phyloP scores from a whole-genome alignment of 2,329 filamentous ascomycete genomes.

The Stemphylium vesicarium region DNA sequence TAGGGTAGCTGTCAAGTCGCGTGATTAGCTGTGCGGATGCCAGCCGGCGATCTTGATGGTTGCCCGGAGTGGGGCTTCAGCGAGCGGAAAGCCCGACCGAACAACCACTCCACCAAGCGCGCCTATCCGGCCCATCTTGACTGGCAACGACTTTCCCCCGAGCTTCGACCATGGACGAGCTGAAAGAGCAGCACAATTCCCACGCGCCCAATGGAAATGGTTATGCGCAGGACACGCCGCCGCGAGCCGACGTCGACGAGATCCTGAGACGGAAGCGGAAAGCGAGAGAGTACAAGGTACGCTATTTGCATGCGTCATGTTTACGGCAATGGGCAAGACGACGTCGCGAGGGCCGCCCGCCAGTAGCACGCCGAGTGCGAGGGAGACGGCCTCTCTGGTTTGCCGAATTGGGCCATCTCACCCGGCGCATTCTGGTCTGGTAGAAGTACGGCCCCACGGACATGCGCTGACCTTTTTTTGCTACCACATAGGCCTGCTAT shows the following conservation, averaged over 20 bases:
- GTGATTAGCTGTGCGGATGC: conserved; percentile 15
- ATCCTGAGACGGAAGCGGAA: conserved; percentile 58
- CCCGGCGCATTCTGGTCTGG: conserved; percentile 18
- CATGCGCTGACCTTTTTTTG: conserved; percentile 24
- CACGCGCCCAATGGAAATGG: conserved; percentile 23
- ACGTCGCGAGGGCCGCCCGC: neutral
- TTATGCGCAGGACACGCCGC: conserved; percentile 46
- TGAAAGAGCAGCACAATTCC: conserved; percentile 33
- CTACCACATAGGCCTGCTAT: conserved; percentile 52
- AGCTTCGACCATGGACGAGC: conserved; percentile 39
- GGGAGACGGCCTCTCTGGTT: conserved; percentile 9
- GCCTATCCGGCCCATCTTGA: conserved; percentile 24
- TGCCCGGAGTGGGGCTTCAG: conserved; percentile 20
- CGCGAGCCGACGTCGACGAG: conserved; percentile 57
- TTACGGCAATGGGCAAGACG: neutral
- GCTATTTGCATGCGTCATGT: conserved; percentile 15
- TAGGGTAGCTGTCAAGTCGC: conserved; percentile 3
- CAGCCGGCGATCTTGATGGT: conserved; percentile 8
- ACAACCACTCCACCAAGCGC: conserved; percentile 20
- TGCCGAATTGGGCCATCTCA: conserved; percentile 24
- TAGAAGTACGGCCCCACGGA: conserved; percentile 20
- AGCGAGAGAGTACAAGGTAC: conserved; percentile 58
- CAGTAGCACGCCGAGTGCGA: neutral
- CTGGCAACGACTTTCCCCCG: conserved; percentile 23
- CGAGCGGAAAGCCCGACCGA: conserved; percentile 19